phyloP scores from a whole-genome alignment of 2,329 filamentous ascomycete species.

The Fusarium udum region DNA sequence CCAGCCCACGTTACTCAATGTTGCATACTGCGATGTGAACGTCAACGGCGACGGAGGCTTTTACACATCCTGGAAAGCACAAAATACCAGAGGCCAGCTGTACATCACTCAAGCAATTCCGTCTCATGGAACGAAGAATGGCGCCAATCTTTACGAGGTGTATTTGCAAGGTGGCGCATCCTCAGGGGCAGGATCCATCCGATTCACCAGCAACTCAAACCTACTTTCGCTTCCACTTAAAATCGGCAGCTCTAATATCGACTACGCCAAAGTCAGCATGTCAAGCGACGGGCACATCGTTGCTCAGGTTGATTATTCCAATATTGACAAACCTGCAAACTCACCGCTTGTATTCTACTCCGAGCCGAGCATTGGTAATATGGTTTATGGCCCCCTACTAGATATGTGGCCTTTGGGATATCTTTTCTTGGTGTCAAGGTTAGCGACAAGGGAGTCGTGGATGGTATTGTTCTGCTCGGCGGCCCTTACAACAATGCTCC shows the following conservation, averaged over 20 bases:
- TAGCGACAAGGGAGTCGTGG: background rate
- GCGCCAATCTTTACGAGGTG: rapidly evolving
- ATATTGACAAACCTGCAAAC: background rate
- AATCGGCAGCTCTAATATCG: rapidly evolving
- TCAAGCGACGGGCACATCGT: rapidly evolving
- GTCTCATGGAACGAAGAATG: background rate
- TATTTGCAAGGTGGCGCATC: background rate
- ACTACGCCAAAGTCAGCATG: background rate
- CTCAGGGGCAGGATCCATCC: too few species aligned
- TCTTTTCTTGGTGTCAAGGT: rapidly evolving
- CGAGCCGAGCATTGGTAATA: background rate
- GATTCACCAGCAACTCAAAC: rapidly evolving
- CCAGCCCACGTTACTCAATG: background rate
- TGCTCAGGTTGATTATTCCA: background rate
- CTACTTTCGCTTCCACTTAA: rapidly evolving
- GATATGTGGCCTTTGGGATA: rapidly evolving
- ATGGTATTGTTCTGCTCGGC: background rate
- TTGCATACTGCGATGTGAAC: background rate
- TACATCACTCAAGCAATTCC: background rate
- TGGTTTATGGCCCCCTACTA: background rate
- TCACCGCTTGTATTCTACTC: rapidly evolving
- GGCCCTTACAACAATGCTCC: too few species aligned
- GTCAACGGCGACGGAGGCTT: background rate
- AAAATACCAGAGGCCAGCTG: background rate
- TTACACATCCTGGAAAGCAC: background rate